phyloP scores from a whole-genome alignment of 2,329 filamentous ascomycete genomes.

The Apiospora kogelbergensis region DNA sequence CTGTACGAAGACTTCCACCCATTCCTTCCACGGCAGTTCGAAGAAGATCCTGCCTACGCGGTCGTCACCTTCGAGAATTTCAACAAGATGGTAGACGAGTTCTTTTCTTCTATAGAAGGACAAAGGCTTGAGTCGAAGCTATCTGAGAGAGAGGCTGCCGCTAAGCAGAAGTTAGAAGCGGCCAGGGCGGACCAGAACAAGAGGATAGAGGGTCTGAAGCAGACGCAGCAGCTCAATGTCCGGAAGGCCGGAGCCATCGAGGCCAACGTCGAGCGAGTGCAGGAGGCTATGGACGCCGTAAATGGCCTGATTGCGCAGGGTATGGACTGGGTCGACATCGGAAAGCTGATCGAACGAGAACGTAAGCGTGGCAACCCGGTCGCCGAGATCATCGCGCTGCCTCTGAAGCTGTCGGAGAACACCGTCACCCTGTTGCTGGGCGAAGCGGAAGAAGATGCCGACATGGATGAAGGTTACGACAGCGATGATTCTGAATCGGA shows the following conservation, averaged over 20 bases:
- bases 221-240: constrained; percentile 77
- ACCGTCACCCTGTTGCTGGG: constrained; percentile 77
- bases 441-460: constrained; percentile 62
- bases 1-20: constrained; percentile 96
- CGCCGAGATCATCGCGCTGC: constrained; percentile 81
- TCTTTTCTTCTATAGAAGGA: constrained; percentile 94
- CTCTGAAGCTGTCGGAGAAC: constrained; percentile 88
- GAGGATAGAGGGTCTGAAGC: constrained; percentile 79
- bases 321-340: constrained; percentile 97
- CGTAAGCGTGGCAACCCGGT: constrained; percentile 80
- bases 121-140: constrained; percentile 86
- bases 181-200: constrained; percentile 81
- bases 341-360: constrained; percentile 82
- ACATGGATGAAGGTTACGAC: constrained; percentile 49
- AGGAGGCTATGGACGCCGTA: constrained; percentile 89
- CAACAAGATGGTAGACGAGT: constrained; percentile 93
- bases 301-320: constrained; percentile 89
- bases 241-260: constrained; percentile 89
- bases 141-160: constrained; percentile 76
- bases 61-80: constrained; percentile 81
- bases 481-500: constrained; percentile 54
- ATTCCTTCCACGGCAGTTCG: constrained; percentile 80
- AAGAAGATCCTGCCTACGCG: constrained; percentile 61
- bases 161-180: constrained; percentile 82
- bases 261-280: constrained; percentile 85